Evolutionary conservation across 345 rosid genomes (phyloP).

Genomic region (Laguncularia racemosa): DNA sequence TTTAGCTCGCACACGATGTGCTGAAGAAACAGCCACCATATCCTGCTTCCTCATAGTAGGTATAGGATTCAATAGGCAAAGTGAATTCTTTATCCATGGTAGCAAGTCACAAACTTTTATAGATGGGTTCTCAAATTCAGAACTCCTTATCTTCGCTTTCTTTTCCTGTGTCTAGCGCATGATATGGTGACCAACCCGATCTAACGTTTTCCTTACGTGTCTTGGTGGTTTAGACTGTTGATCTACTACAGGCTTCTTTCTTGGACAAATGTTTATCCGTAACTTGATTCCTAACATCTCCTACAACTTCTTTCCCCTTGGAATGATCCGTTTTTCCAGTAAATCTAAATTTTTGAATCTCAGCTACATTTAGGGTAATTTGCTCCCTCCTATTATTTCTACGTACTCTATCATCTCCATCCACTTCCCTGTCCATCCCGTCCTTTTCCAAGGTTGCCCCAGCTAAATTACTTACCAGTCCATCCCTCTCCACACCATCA

Average conservation of each 20-base stretch:
- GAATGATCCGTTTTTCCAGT: neutral
- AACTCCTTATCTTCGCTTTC: slow-evolving; percentile 42
- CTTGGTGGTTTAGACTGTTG: slow-evolving; percentile 17
- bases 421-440: neutral
- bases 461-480: neutral
- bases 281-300: neutral
- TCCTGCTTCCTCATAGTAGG: slow-evolving; percentile 46
- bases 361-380: slow-evolving; percentile 8
- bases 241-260: slow-evolving; percentile 35
- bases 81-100: slow-evolving; percentile 33
- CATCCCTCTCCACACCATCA: neutral
- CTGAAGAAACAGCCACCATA: slow-evolving; percentile 27
- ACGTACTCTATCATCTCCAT: neutral
- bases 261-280: slow-evolving; percentile 5
- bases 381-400: neutral
- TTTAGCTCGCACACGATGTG: slow-evolving; percentile 29
- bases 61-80: slow-evolving; percentile 46
- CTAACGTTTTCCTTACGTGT: slow-evolving; percentile 14
- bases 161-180: slow-evolving; percentile 17
- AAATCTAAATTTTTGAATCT: slow-evolving; percentile 19
- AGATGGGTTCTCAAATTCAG: slow-evolving; percentile 23
- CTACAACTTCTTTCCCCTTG: slow-evolving; percentile 9
- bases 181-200: slow-evolving; percentile 22
- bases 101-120: slow-evolving; percentile 58
- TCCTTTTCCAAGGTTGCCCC: neutral